These are phyloP conservation scores for Tricholomella constricta DNA, from an alignment of 768 basidiomycete species.

Conservation along the genomic window DNA sequence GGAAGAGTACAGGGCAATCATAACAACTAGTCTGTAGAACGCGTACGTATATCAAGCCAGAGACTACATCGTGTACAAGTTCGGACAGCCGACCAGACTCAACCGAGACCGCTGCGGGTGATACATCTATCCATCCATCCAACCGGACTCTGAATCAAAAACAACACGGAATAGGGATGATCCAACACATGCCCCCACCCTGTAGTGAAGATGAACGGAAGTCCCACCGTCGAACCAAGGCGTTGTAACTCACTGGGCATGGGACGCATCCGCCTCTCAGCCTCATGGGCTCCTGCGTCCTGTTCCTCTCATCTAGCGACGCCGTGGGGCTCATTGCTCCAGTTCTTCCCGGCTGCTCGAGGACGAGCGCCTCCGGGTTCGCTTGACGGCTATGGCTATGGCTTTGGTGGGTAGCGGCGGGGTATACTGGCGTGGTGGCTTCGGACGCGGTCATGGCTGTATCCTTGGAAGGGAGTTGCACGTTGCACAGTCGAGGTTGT, in stretches of 20 bases:
- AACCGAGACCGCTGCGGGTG: too few species aligned
- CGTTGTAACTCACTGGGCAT: slow-evolving; percentile 17
- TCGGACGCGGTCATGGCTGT: too few species aligned
- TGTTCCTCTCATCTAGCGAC: neutral
- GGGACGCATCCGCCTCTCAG: slow-evolving; percentile 17
- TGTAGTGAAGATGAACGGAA: neutral
- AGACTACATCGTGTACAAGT: too few species aligned
- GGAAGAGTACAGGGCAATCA: too few species aligned
- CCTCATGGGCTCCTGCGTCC: slow-evolving; percentile 8
- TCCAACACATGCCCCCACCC: slow-evolving; percentile 15
- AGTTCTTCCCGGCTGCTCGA: neutral
- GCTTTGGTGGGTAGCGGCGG: too few species aligned
- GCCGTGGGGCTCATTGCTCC: neutral
- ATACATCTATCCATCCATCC: too few species aligned
- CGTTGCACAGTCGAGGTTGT: too few species aligned
- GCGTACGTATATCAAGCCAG: too few species aligned
- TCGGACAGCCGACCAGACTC: too few species aligned
- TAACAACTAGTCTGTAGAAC: too few species aligned
- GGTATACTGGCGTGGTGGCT: too few species aligned
- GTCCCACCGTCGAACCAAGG: neutral
- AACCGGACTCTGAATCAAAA: slow-evolving; percentile 2
- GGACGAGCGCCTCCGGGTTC: neutral
- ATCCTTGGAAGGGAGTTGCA: too few species aligned
- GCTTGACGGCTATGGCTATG: neutral
- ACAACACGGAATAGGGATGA: slow-evolving; percentile 18